phyloP scores from a whole-genome alignment of 1,284 basidiomycete genomes.

The Austroboletus novae-zelandiae region DNA sequence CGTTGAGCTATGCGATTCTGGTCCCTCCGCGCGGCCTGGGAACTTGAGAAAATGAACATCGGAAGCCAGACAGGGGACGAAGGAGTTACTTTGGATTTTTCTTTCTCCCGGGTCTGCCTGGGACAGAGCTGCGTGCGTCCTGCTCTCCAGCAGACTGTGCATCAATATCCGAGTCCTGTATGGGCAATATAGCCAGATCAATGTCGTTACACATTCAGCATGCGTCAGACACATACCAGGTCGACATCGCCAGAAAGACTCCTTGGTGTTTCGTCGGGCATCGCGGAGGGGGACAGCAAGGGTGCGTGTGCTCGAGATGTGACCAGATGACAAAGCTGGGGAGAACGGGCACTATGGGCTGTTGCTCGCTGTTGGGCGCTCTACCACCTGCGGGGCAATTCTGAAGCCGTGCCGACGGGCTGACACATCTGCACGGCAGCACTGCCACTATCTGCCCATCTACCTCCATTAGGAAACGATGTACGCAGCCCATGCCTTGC shows the following conservation, averaged over 20 bases:
- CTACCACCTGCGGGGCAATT: neutral
- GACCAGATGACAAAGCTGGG: too few relatives aligned
- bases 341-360: constrained; percentile 3
- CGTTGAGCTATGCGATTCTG: constrained; percentile 93
- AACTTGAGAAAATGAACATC: constrained; percentile 44
- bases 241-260: constrained; percentile 29
- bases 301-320: too few relatives aligned
- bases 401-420: neutral
- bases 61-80: constrained; percentile 10
- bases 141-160: constrained; percentile 49
- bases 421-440: neutral
- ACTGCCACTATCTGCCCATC: neutral
- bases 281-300: neutral
- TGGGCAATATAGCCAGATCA: constrained; percentile 12
- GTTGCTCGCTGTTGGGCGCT: neutral
- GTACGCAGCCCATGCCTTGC: too few relatives aligned
- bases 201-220: constrained; percentile 11
- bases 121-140: constrained; percentile 35
- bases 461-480: neutral
- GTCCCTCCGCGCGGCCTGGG: constrained; percentile 80
- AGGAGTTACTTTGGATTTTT: constrained; percentile 76
- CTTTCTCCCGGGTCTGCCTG: constrained; percentile 76
- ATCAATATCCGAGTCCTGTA: constrained; percentile 64
- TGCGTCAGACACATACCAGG: constrained; percentile 17
- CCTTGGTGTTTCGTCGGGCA: constrained; percentile 31